Percentiles rank a stretch among this genome's conserved stretches.
Conservation (phyloP, 75 land plant species). For the Sequoia sempervirens region DNA sequence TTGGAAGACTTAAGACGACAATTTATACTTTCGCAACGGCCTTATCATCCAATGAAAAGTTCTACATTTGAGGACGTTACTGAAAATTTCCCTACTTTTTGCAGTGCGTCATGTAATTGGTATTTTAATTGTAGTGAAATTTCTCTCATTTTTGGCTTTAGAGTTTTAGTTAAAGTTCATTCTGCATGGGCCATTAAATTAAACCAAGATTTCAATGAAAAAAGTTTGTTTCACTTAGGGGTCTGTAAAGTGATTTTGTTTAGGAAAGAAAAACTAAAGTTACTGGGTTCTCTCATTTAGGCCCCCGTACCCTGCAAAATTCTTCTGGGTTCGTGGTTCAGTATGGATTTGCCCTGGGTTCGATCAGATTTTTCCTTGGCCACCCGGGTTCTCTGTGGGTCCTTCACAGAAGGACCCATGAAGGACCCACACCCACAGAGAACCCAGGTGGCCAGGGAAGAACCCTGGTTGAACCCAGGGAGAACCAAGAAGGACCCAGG, state of each 20-base stretch:
- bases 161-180: background rate
- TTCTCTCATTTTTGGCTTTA: background rate
- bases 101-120: background rate
- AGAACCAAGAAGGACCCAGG: too few relatives aligned
- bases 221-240: background rate
- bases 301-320: too few relatives aligned
- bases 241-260: background rate
- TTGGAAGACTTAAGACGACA: background rate
- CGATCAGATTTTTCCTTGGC: too few relatives aligned
- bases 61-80: background rate
- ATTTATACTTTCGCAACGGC: background rate
- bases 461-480: too few relatives aligned
- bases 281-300: too few relatives aligned
- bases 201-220: background rate
- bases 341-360: too few relatives aligned
- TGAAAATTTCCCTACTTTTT: background rate
- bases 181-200: background rate
- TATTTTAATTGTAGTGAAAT: background rate
- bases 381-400: too few relatives aligned
- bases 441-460: too few relatives aligned
- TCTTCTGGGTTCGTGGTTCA: too few relatives aligned
- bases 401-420: too few relatives aligned
- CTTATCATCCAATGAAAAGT: background rate
- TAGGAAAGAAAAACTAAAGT: too few relatives aligned
- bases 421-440: too few relatives aligned